Evolutionary conservation across 2,329 filamentous ascomycete genomes (phyloP), one percentile per base, ranked within the genome.

Genomic region (Pseudofabraea citricarpa): DNA sequence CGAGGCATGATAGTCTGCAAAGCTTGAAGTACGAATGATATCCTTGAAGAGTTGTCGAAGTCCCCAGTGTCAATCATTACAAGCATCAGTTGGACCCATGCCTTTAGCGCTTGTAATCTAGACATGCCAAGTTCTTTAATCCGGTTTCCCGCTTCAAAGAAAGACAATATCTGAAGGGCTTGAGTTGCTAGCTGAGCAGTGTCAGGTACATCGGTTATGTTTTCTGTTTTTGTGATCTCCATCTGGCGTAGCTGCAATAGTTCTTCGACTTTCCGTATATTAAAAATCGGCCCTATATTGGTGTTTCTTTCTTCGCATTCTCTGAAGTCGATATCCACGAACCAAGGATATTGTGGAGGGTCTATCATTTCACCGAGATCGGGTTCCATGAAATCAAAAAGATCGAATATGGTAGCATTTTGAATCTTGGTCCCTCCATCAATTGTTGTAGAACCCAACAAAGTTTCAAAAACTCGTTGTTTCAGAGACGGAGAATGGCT

Each of bases 1-100:
- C 89, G 94, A 0, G 93, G 90, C 6, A 96, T 73, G 38, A 94
- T 86, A 12, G 91, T 79, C 59, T 97, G 90, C 5, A 98, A 72
- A 0, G 87, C 83, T 60, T 95, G 89, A 9, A 97, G 68, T 43
- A 95, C 82, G 60, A 96, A 90, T 0, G 85, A 80, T 5, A 83
- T 83, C 57, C 84, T 84, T 22, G 77, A 78, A 2, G 78, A 78
- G 41, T 80, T 77, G 46, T 87, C 85, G 60, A 95, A 85, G 41
- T 93, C 85, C 52, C 88, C 89, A 44, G 79, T 83, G 55, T 90
- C 85, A 16, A 95, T 75, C 67, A 95, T 86, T 18, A 96, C 81
- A 41, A 90, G 80, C 36, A 95, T 68, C 22, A 97, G 74, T 55
- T 90, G 88, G 1, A 85, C 80, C 91, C 94, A 98, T 1, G 87